Percentiles rank a stretch among this genome's conserved stretches.
phyloP scores from a whole-genome alignment of 495 filamentous ascomycete genomes.

The Saxophila tyrrhenica region DNA sequence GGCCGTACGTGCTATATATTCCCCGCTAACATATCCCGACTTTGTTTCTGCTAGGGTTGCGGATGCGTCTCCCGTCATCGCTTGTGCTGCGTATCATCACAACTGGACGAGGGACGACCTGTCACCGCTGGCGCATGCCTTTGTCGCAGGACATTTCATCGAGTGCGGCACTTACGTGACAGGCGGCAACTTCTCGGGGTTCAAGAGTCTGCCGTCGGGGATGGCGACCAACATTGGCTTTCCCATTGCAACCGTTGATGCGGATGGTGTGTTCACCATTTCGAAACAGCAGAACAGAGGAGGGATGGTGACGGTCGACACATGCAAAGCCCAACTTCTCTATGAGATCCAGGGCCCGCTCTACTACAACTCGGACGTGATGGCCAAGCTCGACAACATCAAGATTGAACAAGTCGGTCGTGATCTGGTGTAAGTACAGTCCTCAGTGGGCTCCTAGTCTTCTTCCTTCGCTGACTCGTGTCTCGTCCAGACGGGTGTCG shows the following conservation, averaged over 20 bases:
- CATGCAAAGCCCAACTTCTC: constrained; percentile 18
- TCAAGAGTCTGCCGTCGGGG: constrained; percentile 13
- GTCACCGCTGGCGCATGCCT: constrained; percentile 19
- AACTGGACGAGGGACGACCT: constrained; percentile 23
- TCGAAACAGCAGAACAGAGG: constrained; percentile 18
- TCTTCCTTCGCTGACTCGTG: too few species aligned
- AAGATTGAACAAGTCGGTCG: constrained; percentile 17
- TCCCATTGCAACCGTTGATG: constrained; percentile 20
- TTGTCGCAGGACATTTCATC: constrained; percentile 24
- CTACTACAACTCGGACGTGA: constrained; percentile 25
- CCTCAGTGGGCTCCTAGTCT: too few species aligned
- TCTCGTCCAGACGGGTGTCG: too few species aligned
- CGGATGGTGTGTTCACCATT: constrained; percentile 14
- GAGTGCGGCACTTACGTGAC: constrained; percentile 18
- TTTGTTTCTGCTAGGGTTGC: too few species aligned
- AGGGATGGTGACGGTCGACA: constrained; percentile 17
- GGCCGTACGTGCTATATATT: too few species aligned
- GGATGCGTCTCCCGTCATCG: constrained; percentile 22
- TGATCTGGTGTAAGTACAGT: constrained; percentile 16
- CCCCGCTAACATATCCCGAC: too few species aligned
- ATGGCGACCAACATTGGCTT: constrained; percentile 18
- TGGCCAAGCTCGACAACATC: constrained; percentile 15
- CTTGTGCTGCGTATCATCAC: constrained; percentile 22
- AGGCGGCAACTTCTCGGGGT: constrained; percentile 23
- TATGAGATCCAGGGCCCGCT: constrained; percentile 24